A percentile compares a stretch with the other conserved stretches of the same genome.
phyloP scores from a whole-genome alignment of 192 early-diverging fungal species.

The Podochytrium sp. region DNA sequence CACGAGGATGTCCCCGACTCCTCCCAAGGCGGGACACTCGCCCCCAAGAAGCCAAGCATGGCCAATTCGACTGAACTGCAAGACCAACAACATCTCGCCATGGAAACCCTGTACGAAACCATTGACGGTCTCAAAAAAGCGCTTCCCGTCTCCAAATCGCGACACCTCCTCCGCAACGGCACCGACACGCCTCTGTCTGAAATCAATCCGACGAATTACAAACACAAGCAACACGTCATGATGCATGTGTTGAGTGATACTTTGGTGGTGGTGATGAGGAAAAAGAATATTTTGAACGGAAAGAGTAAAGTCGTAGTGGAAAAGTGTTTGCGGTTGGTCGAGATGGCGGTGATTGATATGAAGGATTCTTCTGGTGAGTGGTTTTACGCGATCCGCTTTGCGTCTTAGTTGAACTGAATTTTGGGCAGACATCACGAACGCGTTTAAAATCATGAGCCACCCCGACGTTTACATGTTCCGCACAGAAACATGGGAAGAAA shows the following conservation, averaged over 20 bases:
- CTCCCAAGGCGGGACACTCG: not conserved
- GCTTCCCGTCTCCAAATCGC: conserved; percentile 38
- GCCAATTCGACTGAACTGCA: conserved; percentile 30
- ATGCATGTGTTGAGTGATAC: conserved; percentile 86
- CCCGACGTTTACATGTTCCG: conserved; percentile 80
- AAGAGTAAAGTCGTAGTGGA: conserved; percentile 80
- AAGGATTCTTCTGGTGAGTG: conserved; percentile 72
- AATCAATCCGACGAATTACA: conserved; percentile 72
- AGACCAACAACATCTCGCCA: conserved; percentile 10
- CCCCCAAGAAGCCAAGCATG: not conserved
- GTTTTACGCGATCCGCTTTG: not conserved
- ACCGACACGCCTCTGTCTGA: conserved; percentile 62
- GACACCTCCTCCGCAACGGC: conserved; percentile 47
- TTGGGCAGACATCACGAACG: conserved; percentile 70
- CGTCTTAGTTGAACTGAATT: not conserved
- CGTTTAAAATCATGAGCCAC: conserved; percentile 84
- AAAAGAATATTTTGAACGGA: conserved; percentile 69
- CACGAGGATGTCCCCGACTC: not conserved
- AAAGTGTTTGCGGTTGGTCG: conserved; percentile 74
- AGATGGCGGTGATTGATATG: conserved; percentile 83
- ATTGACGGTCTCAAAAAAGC: conserved; percentile 56
- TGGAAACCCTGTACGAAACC: conserved; percentile 45
- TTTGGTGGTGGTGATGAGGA: conserved; percentile 77
- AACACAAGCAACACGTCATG: conserved; percentile 76
- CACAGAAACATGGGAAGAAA: conserved; percentile 71